Evolutionary conservation across 805 yeast genomes (phyloP).

Genomic region (Candida coleopterorum): DNA sequence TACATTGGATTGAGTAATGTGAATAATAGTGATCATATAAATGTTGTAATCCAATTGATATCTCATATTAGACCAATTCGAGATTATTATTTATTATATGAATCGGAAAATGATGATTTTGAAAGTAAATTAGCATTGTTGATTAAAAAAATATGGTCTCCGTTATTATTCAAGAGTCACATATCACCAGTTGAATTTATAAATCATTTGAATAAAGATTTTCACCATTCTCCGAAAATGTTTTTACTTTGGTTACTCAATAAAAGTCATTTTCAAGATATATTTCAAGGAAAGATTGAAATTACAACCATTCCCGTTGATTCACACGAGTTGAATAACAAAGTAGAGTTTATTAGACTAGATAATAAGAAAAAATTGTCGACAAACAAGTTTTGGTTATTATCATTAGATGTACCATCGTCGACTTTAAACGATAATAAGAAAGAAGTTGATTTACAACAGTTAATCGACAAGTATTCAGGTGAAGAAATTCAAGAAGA

Average conservation of each 20-base stretch:
- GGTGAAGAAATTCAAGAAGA: slow-evolving; percentile 27
- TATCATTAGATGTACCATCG: slow-evolving; percentile 56
- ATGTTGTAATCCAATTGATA: slow-evolving; percentile 51
- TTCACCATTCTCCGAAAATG: slow-evolving; percentile 49
- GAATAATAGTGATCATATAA: slow-evolving; percentile 48
- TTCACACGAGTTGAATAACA: slow-evolving; percentile 12
- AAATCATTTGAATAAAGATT: slow-evolving; percentile 37
- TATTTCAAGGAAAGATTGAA: slow-evolving; percentile 52
- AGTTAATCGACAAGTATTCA: slow-evolving; percentile 33
- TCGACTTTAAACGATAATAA: slow-evolving; percentile 7
- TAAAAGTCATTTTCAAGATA: slow-evolving; percentile 13
- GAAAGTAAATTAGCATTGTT: slow-evolving; percentile 39
- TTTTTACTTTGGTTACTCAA: slow-evolving; percentile 61
- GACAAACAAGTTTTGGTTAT: slow-evolving; percentile 40
- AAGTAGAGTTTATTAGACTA: slow-evolving; percentile 21
- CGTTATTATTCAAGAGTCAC: slow-evolving; percentile 52
- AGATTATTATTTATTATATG: slow-evolving; percentile 26
- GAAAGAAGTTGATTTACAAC: slow-evolving; percentile 6
- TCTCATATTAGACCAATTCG: slow-evolving; percentile 52
- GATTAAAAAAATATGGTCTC: slow-evolving; percentile 61
- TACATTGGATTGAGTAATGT: slow-evolving; percentile 60
- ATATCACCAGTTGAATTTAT: slow-evolving; percentile 65
- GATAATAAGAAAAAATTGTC: slow-evolving; percentile 3
- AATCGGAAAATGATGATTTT: slow-evolving; percentile 17
- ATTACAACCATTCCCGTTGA: slow-evolving; percentile 16